These are phyloP conservation scores for Aspergillus indologenus DNA, from an alignment of 495 filamentous ascomycete genomes.

Conservation along the genomic window DNA sequence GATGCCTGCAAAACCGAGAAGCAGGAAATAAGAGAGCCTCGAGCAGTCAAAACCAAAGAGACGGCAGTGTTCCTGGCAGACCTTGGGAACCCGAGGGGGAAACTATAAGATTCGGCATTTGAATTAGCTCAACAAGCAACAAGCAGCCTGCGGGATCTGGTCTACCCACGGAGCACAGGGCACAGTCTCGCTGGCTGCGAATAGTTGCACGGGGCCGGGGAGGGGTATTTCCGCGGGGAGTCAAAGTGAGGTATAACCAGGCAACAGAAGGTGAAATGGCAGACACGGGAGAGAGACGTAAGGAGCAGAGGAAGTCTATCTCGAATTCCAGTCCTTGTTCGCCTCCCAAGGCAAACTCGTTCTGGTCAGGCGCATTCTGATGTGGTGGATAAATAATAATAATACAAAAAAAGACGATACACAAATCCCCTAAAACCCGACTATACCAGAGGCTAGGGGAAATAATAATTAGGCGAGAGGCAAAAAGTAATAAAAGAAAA, in stretches of 20 bases:
- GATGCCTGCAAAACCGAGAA: not conserved
- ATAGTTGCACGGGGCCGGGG: not conserved
- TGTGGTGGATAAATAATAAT: not conserved
- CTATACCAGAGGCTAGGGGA: not conserved
- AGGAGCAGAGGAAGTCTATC: not conserved
- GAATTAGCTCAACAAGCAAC: constrained; percentile 1
- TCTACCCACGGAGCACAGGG: constrained; percentile 1
- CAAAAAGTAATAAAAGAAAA: too few species aligned
- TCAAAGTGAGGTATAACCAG: not conserved
- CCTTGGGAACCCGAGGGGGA: not conserved
- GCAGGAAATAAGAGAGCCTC: not conserved
- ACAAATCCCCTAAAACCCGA: not conserved
- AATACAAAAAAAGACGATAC: not conserved
- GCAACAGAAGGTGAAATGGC: not conserved
- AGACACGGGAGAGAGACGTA: not conserved
- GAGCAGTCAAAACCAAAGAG: not conserved
- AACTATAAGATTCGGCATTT: not conserved
- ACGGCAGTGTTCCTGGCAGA: not conserved
- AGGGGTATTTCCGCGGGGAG: constrained; percentile 1
- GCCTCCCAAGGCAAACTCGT: not conserved
- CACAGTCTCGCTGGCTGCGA: not conserved
- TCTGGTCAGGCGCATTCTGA: not conserved
- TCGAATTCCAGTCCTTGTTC: not conserved
- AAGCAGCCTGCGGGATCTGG: not conserved
- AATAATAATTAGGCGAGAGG: not conserved